Conservation (phyloP, 371 early-diverging fungal species). For the Choanephora cucurbitarum region DNA sequence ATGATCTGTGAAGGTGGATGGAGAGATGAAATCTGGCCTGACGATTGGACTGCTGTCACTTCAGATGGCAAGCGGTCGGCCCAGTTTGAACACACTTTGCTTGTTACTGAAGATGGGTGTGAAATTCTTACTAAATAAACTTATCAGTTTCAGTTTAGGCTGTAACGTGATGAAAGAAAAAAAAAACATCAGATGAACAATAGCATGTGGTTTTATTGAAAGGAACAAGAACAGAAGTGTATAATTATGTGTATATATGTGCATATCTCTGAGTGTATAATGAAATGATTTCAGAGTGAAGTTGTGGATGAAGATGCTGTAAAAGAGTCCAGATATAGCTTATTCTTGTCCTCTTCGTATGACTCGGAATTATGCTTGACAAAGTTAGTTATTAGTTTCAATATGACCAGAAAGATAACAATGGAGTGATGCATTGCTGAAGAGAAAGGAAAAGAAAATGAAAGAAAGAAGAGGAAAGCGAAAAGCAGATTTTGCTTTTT, state of each 20-base stretch:
- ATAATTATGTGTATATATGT: too few species aligned
- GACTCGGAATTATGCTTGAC: constrained; percentile 14
- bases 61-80: constrained; percentile 95
- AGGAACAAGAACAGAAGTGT: too few species aligned
- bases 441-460: background rate
- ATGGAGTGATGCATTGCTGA: constrained; percentile 20
- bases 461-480: constrained; percentile 1
- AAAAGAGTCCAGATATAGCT: background rate
- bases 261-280: too few species aligned
- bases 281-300: too few species aligned
- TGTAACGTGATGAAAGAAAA: too few species aligned
- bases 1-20: constrained; percentile 92
- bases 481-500: background rate
- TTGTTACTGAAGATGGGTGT: constrained; percentile 91
- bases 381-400: constrained; percentile 15
- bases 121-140: constrained; percentile 80
- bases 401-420: constrained; percentile 16
- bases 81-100: constrained; percentile 98
- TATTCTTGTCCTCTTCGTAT: constrained; percentile 6
- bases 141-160: too few species aligned
- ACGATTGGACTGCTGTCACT: constrained; percentile 93
- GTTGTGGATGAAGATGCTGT: too few species aligned
- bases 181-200: too few species aligned
- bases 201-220: too few species aligned
- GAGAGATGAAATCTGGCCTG: constrained; percentile 73